These are phyloP conservation scores for Ogataea ramenticola DNA, from an alignment of 805 yeast genomes.

Conservation along the genomic window DNA sequence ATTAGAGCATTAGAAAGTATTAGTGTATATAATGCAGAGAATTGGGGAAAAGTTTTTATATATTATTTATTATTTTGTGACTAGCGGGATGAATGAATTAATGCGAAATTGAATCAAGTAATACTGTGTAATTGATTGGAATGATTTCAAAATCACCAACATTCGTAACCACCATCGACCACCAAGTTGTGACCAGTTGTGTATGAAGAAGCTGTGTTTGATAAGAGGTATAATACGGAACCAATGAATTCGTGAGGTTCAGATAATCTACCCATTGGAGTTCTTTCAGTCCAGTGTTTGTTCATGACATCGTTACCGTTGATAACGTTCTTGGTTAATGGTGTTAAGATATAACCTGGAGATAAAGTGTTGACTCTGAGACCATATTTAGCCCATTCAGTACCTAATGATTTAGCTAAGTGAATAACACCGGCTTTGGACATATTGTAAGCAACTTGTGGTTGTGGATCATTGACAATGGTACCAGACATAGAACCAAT, in stretches of 20 bases:
- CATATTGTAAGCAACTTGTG: constrained; percentile 76
- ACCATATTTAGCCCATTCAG: constrained; percentile 75
- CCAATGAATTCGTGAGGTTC: constrained; percentile 81
- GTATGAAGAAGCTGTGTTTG: constrained; percentile 64
- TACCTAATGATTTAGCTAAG: constrained; percentile 65
- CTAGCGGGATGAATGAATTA: too few relatives aligned
- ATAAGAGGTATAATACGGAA: constrained; percentile 63
- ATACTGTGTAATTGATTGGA: too few relatives aligned
- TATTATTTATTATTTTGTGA: too few relatives aligned
- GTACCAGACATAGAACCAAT: constrained; percentile 78
- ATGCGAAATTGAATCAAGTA: too few relatives aligned
- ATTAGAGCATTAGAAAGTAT: too few relatives aligned
- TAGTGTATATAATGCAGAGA: too few relatives aligned
- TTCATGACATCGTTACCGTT: constrained; percentile 52
- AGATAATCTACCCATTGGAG: constrained; percentile 79
- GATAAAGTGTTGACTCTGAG: constrained; percentile 72
- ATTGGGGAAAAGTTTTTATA: too few relatives aligned
- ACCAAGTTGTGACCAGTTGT: constrained; percentile 80
- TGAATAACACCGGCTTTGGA: constrained; percentile 84
- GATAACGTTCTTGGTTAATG: constrained; percentile 66
- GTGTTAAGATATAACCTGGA: constrained; percentile 78
- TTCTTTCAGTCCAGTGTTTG: constrained; percentile 62
- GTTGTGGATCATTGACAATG: constrained; percentile 73
- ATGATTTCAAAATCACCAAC: constrained; percentile 43
- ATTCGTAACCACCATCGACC: constrained; percentile 83